Base-by-base conservation (phyloP, 176 grass and related monocot species). In the Oryza glumipatula region DNA sequence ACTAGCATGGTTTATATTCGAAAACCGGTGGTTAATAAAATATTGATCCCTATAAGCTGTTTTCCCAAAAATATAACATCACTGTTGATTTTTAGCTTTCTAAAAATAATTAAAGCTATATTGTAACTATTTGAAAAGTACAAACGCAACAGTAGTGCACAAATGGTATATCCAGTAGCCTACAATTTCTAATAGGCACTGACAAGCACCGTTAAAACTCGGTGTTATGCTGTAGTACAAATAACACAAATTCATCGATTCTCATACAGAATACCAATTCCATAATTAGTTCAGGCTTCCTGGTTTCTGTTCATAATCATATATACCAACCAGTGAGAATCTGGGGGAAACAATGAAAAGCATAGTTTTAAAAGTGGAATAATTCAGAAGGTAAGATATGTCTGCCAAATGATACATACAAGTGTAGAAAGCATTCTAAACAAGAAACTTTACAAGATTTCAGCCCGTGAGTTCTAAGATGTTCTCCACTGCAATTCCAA, bases 401-500 rank as follows among this genome's bases (percentile, higher is more conserved):
- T 79, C 84, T 35, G 11, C 9, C 15, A 24, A 39, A 86, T 48
- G 15, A 39, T 80, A 73, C 67, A 36, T 73, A 86, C 76, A 80
- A 21, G 58, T 74, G 19, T 73, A 44, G 44, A 68, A 19, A 54
- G 13, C 56, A 13, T 73, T 86, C 41, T 65, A 73, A 80, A 22
- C 15, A 26, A 66, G 68, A 74, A 4, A 80, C 69, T 73, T 80
- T 67, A 73, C 56, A 80, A 58, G 21, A 28, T 44, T 73, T 46
- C 21, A 9, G 28, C 67, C 5, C 39, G 1, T 63, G 39, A 66
- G 28, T 85, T 66, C 78, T 77, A 88, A 72, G 88, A 94, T 73
- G 86, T 94, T 80, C 52, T 84, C 92, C 92, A 94, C 79, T 86
- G 72, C 74, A 94, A 79, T 66, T 94, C 92, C 72, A 94, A 76